A percentile compares a stretch with the other conserved stretches of the same genome.
Evolutionary conservation across 2,329 filamentous ascomycete genomes (phyloP).

Genomic region (Penicillium concentricum): DNA sequence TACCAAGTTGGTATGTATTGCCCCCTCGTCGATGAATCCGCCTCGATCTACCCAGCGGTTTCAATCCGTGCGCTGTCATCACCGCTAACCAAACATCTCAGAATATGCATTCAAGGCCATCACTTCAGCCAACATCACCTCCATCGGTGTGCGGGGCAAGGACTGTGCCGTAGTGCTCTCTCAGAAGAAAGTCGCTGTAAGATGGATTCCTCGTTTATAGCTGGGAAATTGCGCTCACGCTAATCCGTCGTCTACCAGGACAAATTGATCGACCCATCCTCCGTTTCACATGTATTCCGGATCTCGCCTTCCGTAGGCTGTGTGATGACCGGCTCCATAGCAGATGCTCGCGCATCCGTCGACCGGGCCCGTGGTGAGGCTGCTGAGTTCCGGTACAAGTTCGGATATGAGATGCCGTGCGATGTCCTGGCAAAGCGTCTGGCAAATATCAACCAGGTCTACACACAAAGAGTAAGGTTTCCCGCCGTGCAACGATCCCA

Average conservation of each 20-base stretch:
- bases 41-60: neutral
- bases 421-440: slow-evolving; percentile 94
- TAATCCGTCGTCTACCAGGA: slow-evolving; percentile 59
- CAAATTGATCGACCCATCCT: slow-evolving; percentile 96
- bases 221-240: slow-evolving; percentile 5
- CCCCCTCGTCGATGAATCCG: neutral
- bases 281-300: slow-evolving; percentile 96
- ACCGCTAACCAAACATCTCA: slow-evolving; percentile 45
- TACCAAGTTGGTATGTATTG: slow-evolving; percentile 86
- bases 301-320: slow-evolving; percentile 95
- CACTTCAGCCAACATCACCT: slow-evolving; percentile 98
- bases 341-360: slow-evolving; percentile 90
- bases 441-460: slow-evolving; percentile 99
- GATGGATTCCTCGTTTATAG: slow-evolving; percentile 38
- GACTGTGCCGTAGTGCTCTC: slow-evolving; percentile 95
- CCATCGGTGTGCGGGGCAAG: slow-evolving; percentile 92
- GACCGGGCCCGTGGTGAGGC: slow-evolving; percentile 92
- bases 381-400: slow-evolving; percentile 98
- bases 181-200: slow-evolving; percentile 98
- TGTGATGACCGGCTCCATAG: slow-evolving; percentile 98
- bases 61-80: slow-evolving; percentile 13
- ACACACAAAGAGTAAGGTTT: slow-evolving; percentile 81
- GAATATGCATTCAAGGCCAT: slow-evolving; percentile 99
- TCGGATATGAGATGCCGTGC: slow-evolving; percentile 98
- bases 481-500: neutral